Evolutionary conservation across 2,329 filamentous ascomycete species (phyloP).

Genomic region (Clonostachys rhizophaga): DNA sequence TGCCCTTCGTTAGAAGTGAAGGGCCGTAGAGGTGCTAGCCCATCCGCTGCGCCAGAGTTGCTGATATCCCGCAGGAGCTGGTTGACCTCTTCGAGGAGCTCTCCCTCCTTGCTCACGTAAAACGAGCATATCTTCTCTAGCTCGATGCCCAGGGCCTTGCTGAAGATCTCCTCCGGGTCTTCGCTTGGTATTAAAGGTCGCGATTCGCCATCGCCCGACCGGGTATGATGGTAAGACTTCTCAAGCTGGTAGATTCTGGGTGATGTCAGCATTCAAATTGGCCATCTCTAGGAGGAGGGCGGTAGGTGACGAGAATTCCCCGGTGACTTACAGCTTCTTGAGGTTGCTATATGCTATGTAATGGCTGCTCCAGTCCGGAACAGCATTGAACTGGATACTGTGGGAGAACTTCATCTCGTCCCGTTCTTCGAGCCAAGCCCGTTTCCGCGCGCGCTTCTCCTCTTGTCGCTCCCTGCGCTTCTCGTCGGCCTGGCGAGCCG

Average conservation of each 20-base stretch:
- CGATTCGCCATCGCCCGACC: constrained; percentile 69
- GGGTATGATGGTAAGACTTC: constrained; percentile 68
- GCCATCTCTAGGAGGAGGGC: background rate
- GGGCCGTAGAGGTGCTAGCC: constrained; percentile 23
- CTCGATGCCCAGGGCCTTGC: constrained; percentile 77
- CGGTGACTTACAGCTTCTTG: constrained; percentile 79
- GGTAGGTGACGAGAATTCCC: background rate
- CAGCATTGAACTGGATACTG: constrained; percentile 98
- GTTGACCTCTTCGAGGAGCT: constrained; percentile 78
- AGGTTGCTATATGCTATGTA: constrained; percentile 98
- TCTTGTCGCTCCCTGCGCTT: constrained; percentile 24
- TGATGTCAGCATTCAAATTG: background rate
- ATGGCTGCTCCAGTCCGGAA: constrained; percentile 98
- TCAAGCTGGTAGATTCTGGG: constrained; percentile 89
- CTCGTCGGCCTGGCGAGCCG: constrained; percentile 16
- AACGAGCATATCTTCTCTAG: constrained; percentile 93
- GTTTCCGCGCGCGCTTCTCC: constrained; percentile 56
- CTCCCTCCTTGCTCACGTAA: constrained; percentile 82
- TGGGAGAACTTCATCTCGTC: constrained; percentile 99
- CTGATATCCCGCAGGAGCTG: constrained; percentile 72
- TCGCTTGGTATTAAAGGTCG: constrained; percentile 72
- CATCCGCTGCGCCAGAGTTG: constrained; percentile 48
- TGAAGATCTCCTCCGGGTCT: constrained; percentile 79
- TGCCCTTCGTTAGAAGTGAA: constrained; percentile 17
- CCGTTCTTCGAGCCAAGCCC: constrained; percentile 63